These are phyloP conservation scores for Leccinum subgranulosum DNA, from an alignment of 768 basidiomycete species.

Conservation along the genomic window DNA sequence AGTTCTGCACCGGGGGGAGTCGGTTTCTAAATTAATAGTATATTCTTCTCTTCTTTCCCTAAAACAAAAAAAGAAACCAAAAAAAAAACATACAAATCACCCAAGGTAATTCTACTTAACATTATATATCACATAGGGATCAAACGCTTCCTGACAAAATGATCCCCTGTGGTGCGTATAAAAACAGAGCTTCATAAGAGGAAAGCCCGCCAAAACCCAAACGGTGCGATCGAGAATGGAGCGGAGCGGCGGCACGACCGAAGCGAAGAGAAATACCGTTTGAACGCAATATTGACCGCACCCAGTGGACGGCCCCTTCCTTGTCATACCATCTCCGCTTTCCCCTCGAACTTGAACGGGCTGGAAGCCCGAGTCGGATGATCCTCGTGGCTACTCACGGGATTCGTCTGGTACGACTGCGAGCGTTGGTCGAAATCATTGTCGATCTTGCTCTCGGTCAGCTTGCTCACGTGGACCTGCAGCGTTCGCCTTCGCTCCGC, in stretches of 20 bases:
- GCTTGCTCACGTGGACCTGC: not conserved
- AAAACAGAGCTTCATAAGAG: not conserved
- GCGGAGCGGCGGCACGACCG: too few relatives aligned
- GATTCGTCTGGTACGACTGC: not conserved
- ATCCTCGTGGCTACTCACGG: not conserved
- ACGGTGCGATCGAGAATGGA: not conserved
- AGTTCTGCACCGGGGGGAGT: too few relatives aligned
- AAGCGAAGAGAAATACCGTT: too few relatives aligned
- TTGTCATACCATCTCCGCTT: not conserved
- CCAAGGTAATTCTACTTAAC: not conserved
- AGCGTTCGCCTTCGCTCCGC: not conserved
- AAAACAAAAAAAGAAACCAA: too few relatives aligned
- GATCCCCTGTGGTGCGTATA: not conserved
- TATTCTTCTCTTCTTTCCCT: not conserved
- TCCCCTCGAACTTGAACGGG: not conserved
- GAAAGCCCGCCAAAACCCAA: not conserved
- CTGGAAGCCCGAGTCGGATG: not conserved
- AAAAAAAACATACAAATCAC: not conserved
- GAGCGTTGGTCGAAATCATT: not conserved
- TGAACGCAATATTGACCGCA: not conserved
- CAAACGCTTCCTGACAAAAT: not conserved
- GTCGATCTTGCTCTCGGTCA: not conserved
- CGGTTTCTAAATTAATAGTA: not conserved
- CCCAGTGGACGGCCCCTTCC: not conserved
- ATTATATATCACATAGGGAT: not conserved